phyloP scores from a whole-genome alignment of 192 early-diverging fungal genomes.

The Coemansia sp. region DNA sequence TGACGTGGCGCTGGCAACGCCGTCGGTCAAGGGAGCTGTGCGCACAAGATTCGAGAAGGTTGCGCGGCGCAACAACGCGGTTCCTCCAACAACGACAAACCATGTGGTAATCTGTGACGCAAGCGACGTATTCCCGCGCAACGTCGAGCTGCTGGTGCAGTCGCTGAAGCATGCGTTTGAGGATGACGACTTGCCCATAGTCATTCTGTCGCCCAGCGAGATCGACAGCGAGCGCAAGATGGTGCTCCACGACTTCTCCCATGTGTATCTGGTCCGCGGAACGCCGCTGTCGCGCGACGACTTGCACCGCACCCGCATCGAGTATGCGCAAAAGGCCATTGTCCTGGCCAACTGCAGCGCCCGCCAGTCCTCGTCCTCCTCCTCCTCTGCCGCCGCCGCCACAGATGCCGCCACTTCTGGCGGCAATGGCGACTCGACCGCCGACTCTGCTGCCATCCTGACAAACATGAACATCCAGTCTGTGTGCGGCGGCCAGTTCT shows the following conservation, averaged over 20 bases:
- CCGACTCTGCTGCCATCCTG: constrained; percentile 48
- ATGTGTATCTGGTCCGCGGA: constrained; percentile 49
- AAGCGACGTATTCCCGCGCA: constrained; percentile 48
- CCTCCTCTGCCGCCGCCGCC: too few species aligned
- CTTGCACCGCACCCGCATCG: constrained; percentile 38
- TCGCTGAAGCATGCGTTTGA: constrained; percentile 46
- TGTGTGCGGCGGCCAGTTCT: constrained; percentile 34
- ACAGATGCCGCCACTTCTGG: background rate
- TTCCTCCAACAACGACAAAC: constrained; percentile 19
- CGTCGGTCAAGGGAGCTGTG: constrained; percentile 16
- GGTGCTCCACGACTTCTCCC: constrained; percentile 21
- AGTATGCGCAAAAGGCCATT: constrained; percentile 43
- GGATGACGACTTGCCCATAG: constrained; percentile 34
- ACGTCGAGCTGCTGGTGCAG: constrained; percentile 46
- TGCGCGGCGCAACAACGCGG: constrained; percentile 11
- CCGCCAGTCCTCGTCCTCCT: background rate
- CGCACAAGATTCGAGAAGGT: constrained; percentile 9
- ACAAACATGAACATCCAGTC: constrained; percentile 55
- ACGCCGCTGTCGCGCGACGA: constrained; percentile 46
- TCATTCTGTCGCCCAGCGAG: constrained; percentile 35
- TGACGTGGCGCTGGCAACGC: background rate
- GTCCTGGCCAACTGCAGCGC: constrained; percentile 35
- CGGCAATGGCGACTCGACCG: constrained; percentile 1
- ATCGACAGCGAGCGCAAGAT: constrained; percentile 14
- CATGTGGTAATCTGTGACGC: constrained; percentile 53